Evolutionary conservation across 1,284 basidiomycete species (phyloP), one percentile per base, ranked within the genome.

Genomic region (Pseudozyma flocculosa): DNA sequence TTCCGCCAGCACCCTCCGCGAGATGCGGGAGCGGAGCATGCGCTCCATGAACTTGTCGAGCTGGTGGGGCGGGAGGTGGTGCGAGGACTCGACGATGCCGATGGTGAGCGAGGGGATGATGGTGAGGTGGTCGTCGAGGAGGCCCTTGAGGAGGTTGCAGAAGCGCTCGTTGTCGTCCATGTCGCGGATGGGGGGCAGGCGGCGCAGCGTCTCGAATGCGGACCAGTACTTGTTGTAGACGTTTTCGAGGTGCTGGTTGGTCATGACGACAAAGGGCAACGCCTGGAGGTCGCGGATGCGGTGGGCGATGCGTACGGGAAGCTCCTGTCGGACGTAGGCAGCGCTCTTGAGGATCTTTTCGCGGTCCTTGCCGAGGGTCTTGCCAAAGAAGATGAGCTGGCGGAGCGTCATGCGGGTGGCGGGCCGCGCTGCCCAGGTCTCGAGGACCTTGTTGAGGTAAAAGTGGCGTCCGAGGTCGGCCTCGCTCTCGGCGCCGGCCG

Each of bases 21-120:
- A 92, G 75, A 94, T 92, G 48, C 92, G 83, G 3, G 90, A 92
- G 41, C 90, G 84, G 10, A 94, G 83, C 92, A 94, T 94, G 23
- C 90, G 85, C 21, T 85, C 85, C 87, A 93, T 90, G 78, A 93
- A 92, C 9, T 88, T 83, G 76, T 94, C 91, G 15, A 94, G 82
- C 47, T 85, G 83, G 50, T 90, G 88, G 0, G 90, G 86, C 0
- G 85, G 81, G 13, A 94, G 83, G 73, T 88, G 86, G 17, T 89
- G 90, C 0, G 88, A 86, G 9, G 68, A 63, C 50, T 80, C 79
- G 36, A 76, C 75, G 30, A 80, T 74, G 23, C 79, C 78, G 29
- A 76, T 63, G 1, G 63, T 68, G 19, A 72, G 48, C 11, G 56
- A 64, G 11, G 65, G 65, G 2, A 68, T 68, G 39, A 72, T 64